These are phyloP conservation scores for Epichloe sp. DNA, from an alignment of 2,329 filamentous ascomycete genomes.

Conservation along the genomic window DNA sequence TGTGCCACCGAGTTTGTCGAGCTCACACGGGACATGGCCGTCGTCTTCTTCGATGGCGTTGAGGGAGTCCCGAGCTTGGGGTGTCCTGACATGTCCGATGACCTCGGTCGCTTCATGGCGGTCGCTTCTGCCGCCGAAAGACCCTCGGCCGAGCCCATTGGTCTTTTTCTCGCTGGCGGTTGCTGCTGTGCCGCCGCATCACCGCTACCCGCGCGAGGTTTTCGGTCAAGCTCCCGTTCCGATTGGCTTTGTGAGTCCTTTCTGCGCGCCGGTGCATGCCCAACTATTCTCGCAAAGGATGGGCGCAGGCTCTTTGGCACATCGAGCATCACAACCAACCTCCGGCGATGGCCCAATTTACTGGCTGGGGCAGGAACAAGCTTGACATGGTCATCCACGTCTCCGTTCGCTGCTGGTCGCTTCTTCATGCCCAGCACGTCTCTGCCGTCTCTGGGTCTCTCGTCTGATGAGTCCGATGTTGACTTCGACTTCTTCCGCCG, in stretches of 20 bases:
- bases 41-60: slow-evolving; percentile 39
- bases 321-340: slow-evolving; percentile 32
- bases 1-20: slow-evolving; percentile 39
- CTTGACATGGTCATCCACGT: slow-evolving; percentile 17
- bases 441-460: slow-evolving; percentile 9
- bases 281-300: slow-evolving; percentile 33
- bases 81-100: slow-evolving; percentile 25
- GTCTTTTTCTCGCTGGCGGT: slow-evolving; percentile 34
- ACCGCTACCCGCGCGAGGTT: slow-evolving; percentile 28
- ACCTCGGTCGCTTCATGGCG: slow-evolving; percentile 29
- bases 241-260: slow-evolving; percentile 20
- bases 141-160: slow-evolving; percentile 23
- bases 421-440: slow-evolving; percentile 13
- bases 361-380: neutral
- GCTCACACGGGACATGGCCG: slow-evolving; percentile 39
- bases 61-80: slow-evolving; percentile 27
- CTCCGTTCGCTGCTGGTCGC: slow-evolving; percentile 16
- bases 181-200: slow-evolving; percentile 23
- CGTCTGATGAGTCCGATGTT: slow-evolving; percentile 12
- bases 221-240: slow-evolving; percentile 12
- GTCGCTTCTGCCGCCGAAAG: slow-evolving; percentile 24
- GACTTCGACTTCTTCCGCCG: slow-evolving; percentile 22
- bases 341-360: slow-evolving; percentile 13
- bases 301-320: slow-evolving; percentile 34
- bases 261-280: slow-evolving; percentile 23